Base-by-base conservation (phyloP, 768 basidiomycete species). In the Lactarius deliciosus region DNA sequence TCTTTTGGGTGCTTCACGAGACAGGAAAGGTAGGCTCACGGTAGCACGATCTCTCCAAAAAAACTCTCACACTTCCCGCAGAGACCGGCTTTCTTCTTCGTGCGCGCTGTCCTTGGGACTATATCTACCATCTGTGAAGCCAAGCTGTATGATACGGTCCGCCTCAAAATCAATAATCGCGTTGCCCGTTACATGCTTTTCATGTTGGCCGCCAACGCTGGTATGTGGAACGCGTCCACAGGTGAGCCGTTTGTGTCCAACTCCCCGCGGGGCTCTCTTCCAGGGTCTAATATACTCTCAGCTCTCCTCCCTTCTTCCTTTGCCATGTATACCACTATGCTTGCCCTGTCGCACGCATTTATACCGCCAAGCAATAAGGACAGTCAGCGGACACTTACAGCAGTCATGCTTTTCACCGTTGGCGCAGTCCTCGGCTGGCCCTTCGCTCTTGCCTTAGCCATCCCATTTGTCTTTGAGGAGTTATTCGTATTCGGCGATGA, bases 381-480 rank as follows among this genome's bases (percentile, higher is more conserved):
- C 73, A 74, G 78, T 66, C 79, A 79, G 56, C 82, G 90, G 40
- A 88, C 90, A 11, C 75, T 90, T 32, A 77, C 81, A 9, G 86
- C 91, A 0, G 91, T 91, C 0, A 65, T 89, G 56, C 77, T 82
- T 57, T 92, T 94, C 74, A 93, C 92, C 1, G 74, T 86, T 7
- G 96, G 93, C 6, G 92, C 88, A 1, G 85, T 98, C 59, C 84
- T 98, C 40, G 97, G 96, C 6, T 99, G 97, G 97, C 97, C 97
- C 7, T 99, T 99, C 75, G 82, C 92, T n/a, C 81, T 94, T 20
- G 87, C 92, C 0, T 81, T 98, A 8, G 86, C 92, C 0, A 77
- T 97, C 16, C 97, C 97, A 1, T 96, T 96, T 71, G 86, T 96
- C 15, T 76, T 92, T 56, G 97, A 98, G 75, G 94, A 98, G 75